phyloP scores from a whole-genome alignment of 208 protist genomes.

The Novymonas esmeraldas region DNA sequence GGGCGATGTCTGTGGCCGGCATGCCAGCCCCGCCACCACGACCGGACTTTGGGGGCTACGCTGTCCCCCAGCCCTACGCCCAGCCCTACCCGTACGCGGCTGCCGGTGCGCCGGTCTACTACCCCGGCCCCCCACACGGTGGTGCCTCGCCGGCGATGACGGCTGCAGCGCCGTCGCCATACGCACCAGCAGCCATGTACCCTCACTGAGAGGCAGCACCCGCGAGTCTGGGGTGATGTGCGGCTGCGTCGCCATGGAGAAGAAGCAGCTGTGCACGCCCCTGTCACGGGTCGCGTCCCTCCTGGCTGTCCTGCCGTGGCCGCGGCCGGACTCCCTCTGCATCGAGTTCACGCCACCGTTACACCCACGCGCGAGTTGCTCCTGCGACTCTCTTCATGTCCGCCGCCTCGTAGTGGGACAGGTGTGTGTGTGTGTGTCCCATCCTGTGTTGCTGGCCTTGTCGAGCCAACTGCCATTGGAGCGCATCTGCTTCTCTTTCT shows the following conservation, averaged over 20 bases:
- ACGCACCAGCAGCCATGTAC: conserved; percentile 15
- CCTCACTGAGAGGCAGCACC: neutral
- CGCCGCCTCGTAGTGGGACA: too few species aligned
- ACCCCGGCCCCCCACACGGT: conserved; percentile 2
- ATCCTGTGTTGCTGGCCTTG: too few species aligned
- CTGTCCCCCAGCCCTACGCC: conserved; percentile 4
- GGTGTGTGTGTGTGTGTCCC: too few species aligned
- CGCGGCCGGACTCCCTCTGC: too few species aligned
- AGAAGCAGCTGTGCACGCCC: too few species aligned
- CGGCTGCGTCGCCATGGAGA: too few species aligned
- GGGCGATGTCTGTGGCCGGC: neutral
- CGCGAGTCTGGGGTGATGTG: too few species aligned
- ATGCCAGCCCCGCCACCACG: neutral
- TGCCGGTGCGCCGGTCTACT: conserved; percentile 4
- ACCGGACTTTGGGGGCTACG: neutral
- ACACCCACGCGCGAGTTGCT: too few species aligned
- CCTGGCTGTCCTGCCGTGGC: neutral
- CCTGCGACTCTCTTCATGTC: too few species aligned
- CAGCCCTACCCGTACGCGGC: neutral
- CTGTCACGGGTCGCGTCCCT: too few species aligned
- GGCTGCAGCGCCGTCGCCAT: conserved; percentile 12
- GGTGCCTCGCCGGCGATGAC: neutral
- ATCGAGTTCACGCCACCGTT: too few species aligned
- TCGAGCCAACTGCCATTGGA: too few species aligned
- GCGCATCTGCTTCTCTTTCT: neutral